Base-by-base conservation (phyloP, 1,284 basidiomycete genomes). In the Puccinia novopanici region DNA sequence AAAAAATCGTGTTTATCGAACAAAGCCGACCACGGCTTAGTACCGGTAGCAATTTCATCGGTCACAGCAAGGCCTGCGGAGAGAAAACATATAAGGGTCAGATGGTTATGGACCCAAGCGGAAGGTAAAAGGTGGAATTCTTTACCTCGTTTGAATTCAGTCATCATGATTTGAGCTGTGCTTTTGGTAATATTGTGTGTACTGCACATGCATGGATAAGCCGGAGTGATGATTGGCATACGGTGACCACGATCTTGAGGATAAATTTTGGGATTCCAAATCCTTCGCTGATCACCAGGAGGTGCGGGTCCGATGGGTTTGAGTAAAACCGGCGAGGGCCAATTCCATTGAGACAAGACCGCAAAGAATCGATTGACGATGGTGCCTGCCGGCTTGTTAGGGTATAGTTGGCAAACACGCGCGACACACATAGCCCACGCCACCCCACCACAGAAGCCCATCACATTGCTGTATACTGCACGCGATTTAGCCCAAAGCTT, bases 191-290 rank as follows among this genome's bases (percentile, higher is more conserved):
- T 95, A 84, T 99, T 99, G 87, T 99, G 97, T 19, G 97, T 99
- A 48, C 96, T 91, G 86, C 96, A 99, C 96, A 99, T 99, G n/a
- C 95, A 93, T 55, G 97, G 97, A 87, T 98, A 99, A 30, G 97
- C 95, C 5, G 97, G 97, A 0, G 97, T 99, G 84, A 99, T 99
- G 85, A 99, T 98, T n/a, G 97, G 97, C 97, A 99, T 99, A 82
- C 94, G 90, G 87, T 99, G 97, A 50, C 92, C 90, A 82, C 93
- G 90, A 87, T 99, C 97, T 82, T 91, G 90, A 0, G 95, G 93
- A 86, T 98, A 98, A 75, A 98, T 87, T 87, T 92, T 94, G 0
- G 97, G 97, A 86, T 99, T 99, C 97, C 97, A 99, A 5, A 99
- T 95, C n/a, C 79, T 82, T 93, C 90, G 81, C 97, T 93, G 84